Evolutionary conservation across 805 yeast species (phyloP), one percentile per base, ranked within the genome.

Genomic region (Sugiyamaella smithiae): DNA sequence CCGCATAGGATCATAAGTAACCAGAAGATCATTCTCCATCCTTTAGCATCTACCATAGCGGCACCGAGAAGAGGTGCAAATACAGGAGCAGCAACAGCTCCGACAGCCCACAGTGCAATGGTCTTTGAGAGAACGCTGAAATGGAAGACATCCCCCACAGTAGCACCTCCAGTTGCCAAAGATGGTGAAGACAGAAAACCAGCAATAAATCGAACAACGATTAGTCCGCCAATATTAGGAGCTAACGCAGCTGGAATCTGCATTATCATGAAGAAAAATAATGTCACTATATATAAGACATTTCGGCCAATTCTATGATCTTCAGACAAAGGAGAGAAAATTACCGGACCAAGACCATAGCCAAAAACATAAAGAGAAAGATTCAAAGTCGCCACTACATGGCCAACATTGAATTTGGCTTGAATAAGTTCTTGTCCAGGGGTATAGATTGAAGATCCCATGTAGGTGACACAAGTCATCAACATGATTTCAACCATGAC

Each of bases 321-420:
- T 60, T 78, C 83, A 2, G 80, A 74, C 8, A 78, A 55, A 1
- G 84, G 85, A 1, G 84, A 85, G 75, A 81, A 78, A 11, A 82
- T 51, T 60, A 81, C 65, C 2, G 86, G 85, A 0, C 88, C 89
- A 7, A 78, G 62, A 0, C 85, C 85, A 57, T 81, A 76, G 0
- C 88, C 89, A 41, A 82, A 61, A n/a, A 83, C 78, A 54, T 76
- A 84, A 9, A 82, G 62, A 0, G 87, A 72, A 2, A 82, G 74
- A 14, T 77, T 73, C 43, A 84, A 65, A 14, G 78, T 66, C 2
- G 80, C 74, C 0, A 72, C 76, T 12, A 74, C 76, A 35, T 66
- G 50, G 2, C 78, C 75, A 14, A 78, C 67, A 29, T 71, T 72
- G 66, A 65, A 78, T n/a, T 63, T 62, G 56, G 62, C 63, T 46